Conservation (phyloP, 768 basidiomycete species). For the Kwoniella shandongensis region DNA sequence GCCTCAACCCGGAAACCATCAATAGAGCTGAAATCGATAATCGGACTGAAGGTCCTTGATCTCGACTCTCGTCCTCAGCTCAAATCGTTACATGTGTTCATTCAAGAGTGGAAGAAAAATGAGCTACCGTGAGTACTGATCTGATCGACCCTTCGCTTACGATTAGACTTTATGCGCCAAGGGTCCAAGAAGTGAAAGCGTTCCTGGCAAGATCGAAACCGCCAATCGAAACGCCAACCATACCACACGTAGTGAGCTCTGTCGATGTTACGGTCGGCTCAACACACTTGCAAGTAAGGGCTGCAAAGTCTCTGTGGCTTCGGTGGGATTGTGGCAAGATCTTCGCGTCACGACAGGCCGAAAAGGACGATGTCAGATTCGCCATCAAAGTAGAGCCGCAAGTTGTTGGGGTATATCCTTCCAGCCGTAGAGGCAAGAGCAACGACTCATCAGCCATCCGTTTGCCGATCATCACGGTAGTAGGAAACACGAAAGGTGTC, state of each 20-base stretch:
- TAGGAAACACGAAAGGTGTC: slow-evolving; percentile 9
- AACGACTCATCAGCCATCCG: slow-evolving; percentile 30
- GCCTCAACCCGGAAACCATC: slow-evolving; percentile 5
- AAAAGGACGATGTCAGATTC: slow-evolving; percentile 17
- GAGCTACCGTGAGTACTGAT: slow-evolving; percentile 13
- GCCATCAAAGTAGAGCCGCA: slow-evolving; percentile 34
- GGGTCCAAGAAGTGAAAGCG: slow-evolving; percentile 2
- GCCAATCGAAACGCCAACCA: not conserved
- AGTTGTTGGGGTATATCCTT: slow-evolving; percentile 38
- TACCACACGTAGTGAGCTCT: not conserved
- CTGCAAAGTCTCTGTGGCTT: slow-evolving; percentile 39
- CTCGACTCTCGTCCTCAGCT: slow-evolving; percentile 39
- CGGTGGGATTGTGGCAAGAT: slow-evolving; percentile 42
- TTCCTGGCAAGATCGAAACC: slow-evolving; percentile 7
- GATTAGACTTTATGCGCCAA: slow-evolving; percentile 3
- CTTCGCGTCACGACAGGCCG: slow-evolving; percentile 20
- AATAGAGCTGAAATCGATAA: slow-evolving; percentile 7
- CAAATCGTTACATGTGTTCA: slow-evolving; percentile 28
- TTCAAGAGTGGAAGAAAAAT: slow-evolving; percentile 27
- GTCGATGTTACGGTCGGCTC: slow-evolving; percentile 31
- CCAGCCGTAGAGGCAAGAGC: slow-evolving; percentile 21
- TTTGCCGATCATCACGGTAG: slow-evolving; percentile 25
- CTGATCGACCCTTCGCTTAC: not conserved
- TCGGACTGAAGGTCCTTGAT: slow-evolving; percentile 19
- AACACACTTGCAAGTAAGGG: slow-evolving; percentile 28